A percentile compares a stretch with the other conserved stretches of the same genome.
Conservation (phyloP, 768 basidiomycete genomes). For the Porpolomopsis calyptriformis region DNA sequence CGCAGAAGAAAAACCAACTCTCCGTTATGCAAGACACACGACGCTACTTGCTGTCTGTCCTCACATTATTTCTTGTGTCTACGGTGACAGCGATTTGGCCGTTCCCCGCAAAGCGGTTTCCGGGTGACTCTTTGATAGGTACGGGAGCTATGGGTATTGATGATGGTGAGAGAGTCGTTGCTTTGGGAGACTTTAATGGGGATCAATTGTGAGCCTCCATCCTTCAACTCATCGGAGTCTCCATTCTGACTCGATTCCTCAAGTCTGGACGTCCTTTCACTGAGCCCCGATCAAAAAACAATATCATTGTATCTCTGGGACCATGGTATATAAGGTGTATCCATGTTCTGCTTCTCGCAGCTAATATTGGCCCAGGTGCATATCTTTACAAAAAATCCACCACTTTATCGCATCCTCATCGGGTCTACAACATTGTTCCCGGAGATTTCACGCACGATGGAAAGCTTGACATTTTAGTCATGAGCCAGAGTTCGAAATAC, state of each 20-base stretch:
- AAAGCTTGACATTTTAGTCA: constrained; percentile 79
- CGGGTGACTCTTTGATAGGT: constrained; percentile 65
- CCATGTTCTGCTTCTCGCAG: constrained; percentile 5
- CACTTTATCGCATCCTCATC: constrained; percentile 43
- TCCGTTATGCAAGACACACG: too few species aligned
- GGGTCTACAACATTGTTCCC: constrained; percentile 75
- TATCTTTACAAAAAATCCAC: constrained; percentile 45
- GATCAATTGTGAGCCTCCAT: constrained; percentile 93
- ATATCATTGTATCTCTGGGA: constrained; percentile 75
- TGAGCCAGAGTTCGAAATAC: constrained; percentile 48
- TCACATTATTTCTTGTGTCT: too few species aligned
- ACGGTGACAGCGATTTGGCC: constrained; percentile 50
- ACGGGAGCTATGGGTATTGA: constrained; percentile 74
- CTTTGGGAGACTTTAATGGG: constrained; percentile 92
- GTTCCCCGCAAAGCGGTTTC: constrained; percentile 78
- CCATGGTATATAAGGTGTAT: constrained; percentile 40
- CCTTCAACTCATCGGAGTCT: too few species aligned
- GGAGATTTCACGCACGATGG: constrained; percentile 93
- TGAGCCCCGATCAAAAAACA: constrained; percentile 66
- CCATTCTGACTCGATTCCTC: constrained; percentile 2
- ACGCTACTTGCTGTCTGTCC: too few species aligned
- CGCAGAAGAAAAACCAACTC: too few species aligned
- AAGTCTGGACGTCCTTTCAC: constrained; percentile 74
- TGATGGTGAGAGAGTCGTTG: constrained; percentile 63
- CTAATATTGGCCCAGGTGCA: constrained; percentile 33